Conservation (phyloP, 2,329 filamentous ascomycete species). For the Pestalotiopsis sp. region DNA sequence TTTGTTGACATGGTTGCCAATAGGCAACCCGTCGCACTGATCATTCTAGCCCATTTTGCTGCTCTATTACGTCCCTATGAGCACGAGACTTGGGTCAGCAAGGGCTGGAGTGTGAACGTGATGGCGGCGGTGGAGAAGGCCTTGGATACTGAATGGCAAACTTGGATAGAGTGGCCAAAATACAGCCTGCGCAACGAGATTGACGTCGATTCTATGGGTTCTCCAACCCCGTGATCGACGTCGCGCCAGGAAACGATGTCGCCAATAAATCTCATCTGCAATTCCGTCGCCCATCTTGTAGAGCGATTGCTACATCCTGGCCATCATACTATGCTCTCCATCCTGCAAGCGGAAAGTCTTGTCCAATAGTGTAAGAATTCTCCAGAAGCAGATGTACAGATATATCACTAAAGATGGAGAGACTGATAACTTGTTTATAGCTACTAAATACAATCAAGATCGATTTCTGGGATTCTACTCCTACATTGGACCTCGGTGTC, state of each 20-base stretch:
- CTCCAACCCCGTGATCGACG: background rate
- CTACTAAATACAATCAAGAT: background rate
- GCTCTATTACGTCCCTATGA: conserved; percentile 15
- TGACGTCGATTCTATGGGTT: conserved; percentile 18
- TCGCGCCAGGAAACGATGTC: background rate
- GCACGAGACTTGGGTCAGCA: conserved; percentile 15
- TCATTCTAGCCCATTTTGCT: conserved; percentile 22
- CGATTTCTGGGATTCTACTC: background rate
- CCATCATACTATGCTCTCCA: background rate
- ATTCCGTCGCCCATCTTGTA: background rate
- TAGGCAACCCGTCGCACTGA: conserved; percentile 19
- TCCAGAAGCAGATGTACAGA: background rate
- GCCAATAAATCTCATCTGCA: background rate
- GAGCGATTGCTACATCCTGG: background rate
- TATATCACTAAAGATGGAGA: background rate
- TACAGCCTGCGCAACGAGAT: conserved; percentile 18
- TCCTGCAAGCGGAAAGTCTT: background rate
- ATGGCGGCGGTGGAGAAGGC: conserved; percentile 17
- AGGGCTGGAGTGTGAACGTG: conserved; percentile 19
- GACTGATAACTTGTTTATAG: background rate
- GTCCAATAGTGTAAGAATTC: background rate
- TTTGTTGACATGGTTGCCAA: conserved; percentile 21
- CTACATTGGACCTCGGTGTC: background rate
- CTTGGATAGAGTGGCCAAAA: conserved; percentile 21
- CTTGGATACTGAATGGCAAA: conserved; percentile 10